These are phyloP conservation scores for Monocercomonoides exilis DNA, from an alignment of 78 protist species.

Conservation along the genomic window DNA sequence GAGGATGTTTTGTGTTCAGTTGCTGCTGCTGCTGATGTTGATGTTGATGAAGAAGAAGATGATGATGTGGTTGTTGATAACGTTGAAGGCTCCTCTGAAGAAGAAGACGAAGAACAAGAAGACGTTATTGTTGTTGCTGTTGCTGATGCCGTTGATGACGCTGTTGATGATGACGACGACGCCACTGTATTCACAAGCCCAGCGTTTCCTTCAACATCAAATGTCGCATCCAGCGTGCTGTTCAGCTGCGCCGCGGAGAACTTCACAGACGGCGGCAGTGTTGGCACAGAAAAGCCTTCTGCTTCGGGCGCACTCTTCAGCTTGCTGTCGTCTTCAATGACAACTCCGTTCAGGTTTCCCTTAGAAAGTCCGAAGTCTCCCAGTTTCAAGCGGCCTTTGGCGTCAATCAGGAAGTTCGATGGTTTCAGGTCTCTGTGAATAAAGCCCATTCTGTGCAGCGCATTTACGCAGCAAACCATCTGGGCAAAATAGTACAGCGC, in stretches of 20 bases:
- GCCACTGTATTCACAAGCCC: too few relatives aligned
- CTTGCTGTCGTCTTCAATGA: background rate
- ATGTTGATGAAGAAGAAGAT: background rate
- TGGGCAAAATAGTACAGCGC: background rate
- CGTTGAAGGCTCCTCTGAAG: background rate
- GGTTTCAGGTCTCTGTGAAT: constrained; percentile 8
- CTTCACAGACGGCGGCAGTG: too few relatives aligned
- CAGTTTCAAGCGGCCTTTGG: background rate
- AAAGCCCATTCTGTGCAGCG: background rate
- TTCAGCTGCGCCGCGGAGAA: too few relatives aligned
- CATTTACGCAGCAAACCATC: background rate
- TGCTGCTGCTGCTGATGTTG: background rate
- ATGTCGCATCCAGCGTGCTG: too few relatives aligned
- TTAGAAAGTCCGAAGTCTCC: constrained; percentile 4
- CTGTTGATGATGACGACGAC: background rate
- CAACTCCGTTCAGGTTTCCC: background rate
- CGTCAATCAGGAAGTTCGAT: background rate
- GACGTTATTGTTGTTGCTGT: background rate
- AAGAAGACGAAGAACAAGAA: too few relatives aligned
- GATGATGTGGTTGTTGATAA: background rate
- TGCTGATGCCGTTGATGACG: background rate
- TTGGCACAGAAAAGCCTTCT: too few relatives aligned
- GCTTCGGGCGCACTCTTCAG: too few relatives aligned
- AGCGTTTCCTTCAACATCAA: background rate
- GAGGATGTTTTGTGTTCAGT: background rate